phyloP scores from a whole-genome alignment of 2,329 filamentous ascomycete species.

The Talaromyces sp. region DNA sequence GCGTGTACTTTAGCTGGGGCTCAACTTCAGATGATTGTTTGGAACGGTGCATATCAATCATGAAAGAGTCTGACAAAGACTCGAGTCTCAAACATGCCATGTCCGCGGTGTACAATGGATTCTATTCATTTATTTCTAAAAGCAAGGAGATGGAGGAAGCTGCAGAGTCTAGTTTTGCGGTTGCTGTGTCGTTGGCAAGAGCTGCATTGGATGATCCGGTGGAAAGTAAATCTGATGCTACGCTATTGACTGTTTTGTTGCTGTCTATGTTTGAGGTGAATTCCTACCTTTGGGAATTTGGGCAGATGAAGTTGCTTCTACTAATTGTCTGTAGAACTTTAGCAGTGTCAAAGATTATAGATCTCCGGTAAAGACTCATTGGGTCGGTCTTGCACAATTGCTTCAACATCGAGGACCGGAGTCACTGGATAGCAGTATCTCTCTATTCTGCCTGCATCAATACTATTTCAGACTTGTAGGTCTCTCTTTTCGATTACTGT shows the following conservation, averaged over 20 bases:
- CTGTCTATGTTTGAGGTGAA: conserved; percentile 14
- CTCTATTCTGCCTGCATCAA: conserved; percentile 9
- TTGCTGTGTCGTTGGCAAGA: conserved; percentile 9
- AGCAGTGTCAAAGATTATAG: neutral
- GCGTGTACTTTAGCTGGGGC: neutral
- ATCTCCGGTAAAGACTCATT: conserved; percentile 8
- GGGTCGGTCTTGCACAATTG: conserved; percentile 9
- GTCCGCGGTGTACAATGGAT: conserved; percentile 1
- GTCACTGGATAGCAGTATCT: neutral
- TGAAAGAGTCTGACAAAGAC: neutral
- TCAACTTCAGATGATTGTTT: neutral
- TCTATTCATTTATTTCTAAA: conserved; percentile 1
- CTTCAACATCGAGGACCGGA: conserved; percentile 6
- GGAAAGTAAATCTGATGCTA: conserved; percentile 13
- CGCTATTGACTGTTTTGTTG: conserved; percentile 9
- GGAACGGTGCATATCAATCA: conserved; percentile 1
- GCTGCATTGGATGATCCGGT: conserved; percentile 7
- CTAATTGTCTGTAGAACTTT: neutral
- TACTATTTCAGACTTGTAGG: conserved; percentile 8
- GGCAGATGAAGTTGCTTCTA: neutral
- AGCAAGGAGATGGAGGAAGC: neutral
- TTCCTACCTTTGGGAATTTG: neutral
- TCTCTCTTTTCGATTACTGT: neutral
- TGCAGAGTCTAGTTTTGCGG: conserved; percentile 4
- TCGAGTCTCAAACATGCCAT: neutral